These are phyloP conservation scores for Sphaerulina musiva DNA, from an alignment of 2,329 filamentous ascomycete genomes.

Conservation along the genomic window DNA sequence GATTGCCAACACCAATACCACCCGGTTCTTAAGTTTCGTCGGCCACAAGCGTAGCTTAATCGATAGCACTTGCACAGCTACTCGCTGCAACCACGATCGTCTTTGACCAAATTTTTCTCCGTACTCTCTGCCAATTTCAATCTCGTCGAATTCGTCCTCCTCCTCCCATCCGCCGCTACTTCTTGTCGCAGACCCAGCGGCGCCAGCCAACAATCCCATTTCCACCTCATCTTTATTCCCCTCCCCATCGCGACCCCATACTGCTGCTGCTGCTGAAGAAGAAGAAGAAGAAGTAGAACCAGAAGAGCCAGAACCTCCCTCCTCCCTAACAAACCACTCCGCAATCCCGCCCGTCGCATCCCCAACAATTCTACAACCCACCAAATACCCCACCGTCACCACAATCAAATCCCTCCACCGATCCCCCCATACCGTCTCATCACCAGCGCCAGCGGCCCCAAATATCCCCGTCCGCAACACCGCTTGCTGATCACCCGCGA, in stretches of 20 bases:
- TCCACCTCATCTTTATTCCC: background rate
- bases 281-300: too few species aligned
- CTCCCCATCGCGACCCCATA: too few species aligned
- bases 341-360: slow-evolving; percentile 36
- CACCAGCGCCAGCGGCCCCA: slow-evolving; percentile 6
- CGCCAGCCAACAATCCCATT: background rate
- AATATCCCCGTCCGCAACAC: slow-evolving; percentile 39
- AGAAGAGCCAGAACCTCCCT: background rate
- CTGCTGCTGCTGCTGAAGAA: too few species aligned
- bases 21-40: slow-evolving; percentile 4
- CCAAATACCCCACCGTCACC: slow-evolving; percentile 40
- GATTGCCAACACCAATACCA: slow-evolving; percentile 10
- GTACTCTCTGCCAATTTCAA: background rate
- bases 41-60: slow-evolving; percentile 19
- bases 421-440: slow-evolving; percentile 25
- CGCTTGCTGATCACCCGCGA: slow-evolving; percentile 53
- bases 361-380: slow-evolving; percentile 36
- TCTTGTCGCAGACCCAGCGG: background rate
- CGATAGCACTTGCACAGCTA: background rate
- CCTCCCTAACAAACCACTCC: slow-evolving; percentile 29
- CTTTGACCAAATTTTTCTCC: background rate
- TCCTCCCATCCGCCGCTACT: background rate
- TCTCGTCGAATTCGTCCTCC: too few species aligned
- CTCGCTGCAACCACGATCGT: background rate
- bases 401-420: slow-evolving; percentile 36